phyloP scores from a whole-genome alignment of 2,329 filamentous ascomycete species.

The Colletotrichum somersetense region DNA sequence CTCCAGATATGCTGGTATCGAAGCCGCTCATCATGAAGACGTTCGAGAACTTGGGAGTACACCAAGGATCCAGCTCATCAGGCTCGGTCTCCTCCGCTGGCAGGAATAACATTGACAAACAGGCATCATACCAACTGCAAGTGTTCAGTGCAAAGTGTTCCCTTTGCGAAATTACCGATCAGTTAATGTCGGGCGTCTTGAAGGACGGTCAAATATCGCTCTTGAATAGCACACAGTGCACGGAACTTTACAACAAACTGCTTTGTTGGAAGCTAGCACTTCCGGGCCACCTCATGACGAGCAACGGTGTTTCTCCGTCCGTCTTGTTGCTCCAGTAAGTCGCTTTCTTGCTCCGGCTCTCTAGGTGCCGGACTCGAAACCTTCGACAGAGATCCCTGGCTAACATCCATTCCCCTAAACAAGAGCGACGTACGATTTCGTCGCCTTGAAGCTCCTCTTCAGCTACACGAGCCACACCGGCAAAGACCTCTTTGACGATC shows the following conservation, averaged over 20 bases:
- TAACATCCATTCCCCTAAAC: neutral
- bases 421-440: conserved; percentile 27
- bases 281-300: conserved; percentile 1
- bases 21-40: conserved; percentile 26
- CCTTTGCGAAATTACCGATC: conserved; percentile 27
- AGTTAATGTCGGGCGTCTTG: neutral
- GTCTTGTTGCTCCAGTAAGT: conserved; percentile 26
- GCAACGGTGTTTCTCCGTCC: conserved; percentile 3
- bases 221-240: conserved; percentile 2
- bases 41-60: neutral
- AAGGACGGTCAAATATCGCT: neutral
- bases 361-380: neutral
- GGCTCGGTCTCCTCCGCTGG: neutral
- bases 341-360: no score
- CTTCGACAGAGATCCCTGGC: neutral
- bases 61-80: neutral
- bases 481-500: conserved; percentile 46
- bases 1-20: neutral
- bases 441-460: conserved; percentile 20
- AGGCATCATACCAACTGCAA: neutral
- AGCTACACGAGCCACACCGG: conserved; percentile 8
- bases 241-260: conserved; percentile 26
- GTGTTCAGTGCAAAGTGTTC: conserved; percentile 23
- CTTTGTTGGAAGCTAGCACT: conserved; percentile 26
- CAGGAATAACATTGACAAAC: neutral